These are phyloP conservation scores for Aspergillus nidulans DNA, from an alignment of 495 filamentous ascomycete species.

Conservation along the genomic window DNA sequence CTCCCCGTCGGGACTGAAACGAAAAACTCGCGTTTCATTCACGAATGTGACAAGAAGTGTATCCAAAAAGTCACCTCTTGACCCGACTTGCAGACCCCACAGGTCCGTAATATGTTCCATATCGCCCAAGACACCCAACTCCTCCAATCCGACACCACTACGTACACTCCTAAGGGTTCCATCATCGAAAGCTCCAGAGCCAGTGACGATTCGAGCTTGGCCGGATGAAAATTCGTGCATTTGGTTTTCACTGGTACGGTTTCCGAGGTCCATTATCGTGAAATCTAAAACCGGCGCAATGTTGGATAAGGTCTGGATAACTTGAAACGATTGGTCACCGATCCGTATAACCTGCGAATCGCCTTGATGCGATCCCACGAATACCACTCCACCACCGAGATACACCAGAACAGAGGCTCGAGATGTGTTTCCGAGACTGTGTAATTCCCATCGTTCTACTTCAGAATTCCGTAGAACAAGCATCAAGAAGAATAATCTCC, in stretches of 20 bases:
- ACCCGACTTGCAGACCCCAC: slow-evolving; percentile 56
- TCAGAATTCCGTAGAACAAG: slow-evolving; percentile 57
- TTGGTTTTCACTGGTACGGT: slow-evolving; percentile 67
- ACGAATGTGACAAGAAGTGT: slow-evolving; percentile 76
- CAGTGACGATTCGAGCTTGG: slow-evolving; percentile 89
- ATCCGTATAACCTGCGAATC: slow-evolving; percentile 82
- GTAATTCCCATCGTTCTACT: slow-evolving; percentile 62
- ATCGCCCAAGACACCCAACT: slow-evolving; percentile 75
- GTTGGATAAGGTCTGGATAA: slow-evolving; percentile 76
- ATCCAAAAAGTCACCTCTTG: slow-evolving; percentile 49
- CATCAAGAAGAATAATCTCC: slow-evolving; percentile 73
- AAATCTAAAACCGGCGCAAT: slow-evolving; percentile 92
- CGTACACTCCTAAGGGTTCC: slow-evolving; percentile 83
- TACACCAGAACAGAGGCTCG: slow-evolving; percentile 74
- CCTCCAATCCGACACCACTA: slow-evolving; percentile 91
- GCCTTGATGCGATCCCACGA: slow-evolving; percentile 87
- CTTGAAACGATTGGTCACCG: slow-evolving; percentile 48
- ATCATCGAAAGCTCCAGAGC: slow-evolving; percentile 81
- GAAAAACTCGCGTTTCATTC: slow-evolving; percentile 78
- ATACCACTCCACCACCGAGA: slow-evolving; percentile 68
- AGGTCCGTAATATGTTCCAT: slow-evolving; percentile 71
- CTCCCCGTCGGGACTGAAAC: slow-evolving; percentile 68
- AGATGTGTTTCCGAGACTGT: slow-evolving; percentile 64
- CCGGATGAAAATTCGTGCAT: slow-evolving; percentile 90
- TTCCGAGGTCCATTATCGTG: slow-evolving; percentile 90